Evolutionary conservation across 495 filamentous ascomycete species (phyloP), one percentile per base, ranked within the genome.

Genomic region (Penicillium verhagenii): DNA sequence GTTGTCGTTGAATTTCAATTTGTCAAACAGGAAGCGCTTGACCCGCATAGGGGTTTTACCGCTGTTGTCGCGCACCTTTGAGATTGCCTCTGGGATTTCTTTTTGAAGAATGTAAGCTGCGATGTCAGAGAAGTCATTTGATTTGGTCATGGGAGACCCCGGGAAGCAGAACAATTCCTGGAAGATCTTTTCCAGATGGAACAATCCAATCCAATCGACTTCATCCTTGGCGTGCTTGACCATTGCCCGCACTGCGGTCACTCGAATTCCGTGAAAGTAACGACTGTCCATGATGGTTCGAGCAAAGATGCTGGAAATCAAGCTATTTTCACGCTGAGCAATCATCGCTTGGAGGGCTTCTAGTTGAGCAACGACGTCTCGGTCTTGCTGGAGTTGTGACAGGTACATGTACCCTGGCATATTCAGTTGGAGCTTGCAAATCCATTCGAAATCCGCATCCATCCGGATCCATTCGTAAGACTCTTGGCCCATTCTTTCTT

Each of bases 381-480:
- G 80, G 74, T 99, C 94, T 64, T 99, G 95, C 63, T 99, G 94
- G 39, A 99, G 76, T 66, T 99, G 94, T 1, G 94, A 97, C 50
- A 96, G 79, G 65, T 91, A 96, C 94, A 99, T 99, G 75, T 97
- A 97, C 2, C 87, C 80, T 7, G 90, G 91, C 84, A 96, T 89
- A 26, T 81, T 84, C 45, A 92, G 79, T 37, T 83, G 83, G 47
- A 89, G 78, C 47, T 87, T 86, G 72, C 89, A 92, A 35, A 97
- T 84, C 94, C 94, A 99, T 65, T 99, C 94, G 60, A 97, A 97
- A 69, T 99, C 94, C 18, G 92, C 91, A 71, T 99, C 94, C 79
- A 97, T 89, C 14, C 94, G 85, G 54, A 97, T 94, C 94, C 94
- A 99, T 68, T 99, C 94, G 65, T 97, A 99, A 3, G 88, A 94